These are phyloP conservation scores for Dissophora globulifera DNA, from an alignment of 192 early-diverging fungal species.

Conservation along the genomic window DNA sequence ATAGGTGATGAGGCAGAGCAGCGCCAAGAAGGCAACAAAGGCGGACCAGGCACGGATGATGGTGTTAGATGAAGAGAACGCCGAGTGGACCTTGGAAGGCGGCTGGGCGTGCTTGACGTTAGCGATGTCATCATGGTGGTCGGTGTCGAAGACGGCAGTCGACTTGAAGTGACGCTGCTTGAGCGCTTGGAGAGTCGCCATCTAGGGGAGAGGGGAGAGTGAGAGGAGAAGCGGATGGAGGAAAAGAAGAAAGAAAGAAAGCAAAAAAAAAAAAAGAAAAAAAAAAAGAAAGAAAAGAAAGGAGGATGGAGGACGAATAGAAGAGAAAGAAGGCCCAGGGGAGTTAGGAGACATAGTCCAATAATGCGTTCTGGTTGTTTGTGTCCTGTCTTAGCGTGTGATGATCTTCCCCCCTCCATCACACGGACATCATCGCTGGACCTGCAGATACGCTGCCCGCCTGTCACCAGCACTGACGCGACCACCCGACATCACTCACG, in stretches of 20 bases:
- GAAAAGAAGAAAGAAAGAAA: not conserved
- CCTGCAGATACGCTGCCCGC: too few species aligned
- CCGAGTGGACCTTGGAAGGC: conserved; percentile 30
- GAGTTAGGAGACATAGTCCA: too few species aligned
- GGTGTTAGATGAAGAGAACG: conserved; percentile 24
- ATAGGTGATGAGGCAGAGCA: conserved; percentile 23
- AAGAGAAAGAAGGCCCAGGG: conserved; percentile 5
- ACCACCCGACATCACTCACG: too few species aligned
- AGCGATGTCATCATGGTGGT: too few species aligned
- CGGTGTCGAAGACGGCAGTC: not conserved
- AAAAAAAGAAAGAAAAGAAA: not conserved
- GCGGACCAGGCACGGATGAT: conserved; percentile 28
- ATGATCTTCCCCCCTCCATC: too few species aligned
- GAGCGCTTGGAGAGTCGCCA: conserved; percentile 33
- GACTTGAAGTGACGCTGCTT: conserved; percentile 38
- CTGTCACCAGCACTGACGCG: too few species aligned
- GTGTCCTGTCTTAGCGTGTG: too few species aligned
- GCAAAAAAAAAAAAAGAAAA: not conserved
- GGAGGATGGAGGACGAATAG: not conserved
- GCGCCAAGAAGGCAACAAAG: conserved; percentile 26
- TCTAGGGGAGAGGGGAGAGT: not conserved
- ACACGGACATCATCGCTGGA: too few species aligned
- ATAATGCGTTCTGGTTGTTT: too few species aligned
- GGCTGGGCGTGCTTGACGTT: conserved; percentile 2
- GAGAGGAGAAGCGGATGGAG: not conserved